Conservation (phyloP, 148 eudicot species). For the Beta vulgaris region DNA sequence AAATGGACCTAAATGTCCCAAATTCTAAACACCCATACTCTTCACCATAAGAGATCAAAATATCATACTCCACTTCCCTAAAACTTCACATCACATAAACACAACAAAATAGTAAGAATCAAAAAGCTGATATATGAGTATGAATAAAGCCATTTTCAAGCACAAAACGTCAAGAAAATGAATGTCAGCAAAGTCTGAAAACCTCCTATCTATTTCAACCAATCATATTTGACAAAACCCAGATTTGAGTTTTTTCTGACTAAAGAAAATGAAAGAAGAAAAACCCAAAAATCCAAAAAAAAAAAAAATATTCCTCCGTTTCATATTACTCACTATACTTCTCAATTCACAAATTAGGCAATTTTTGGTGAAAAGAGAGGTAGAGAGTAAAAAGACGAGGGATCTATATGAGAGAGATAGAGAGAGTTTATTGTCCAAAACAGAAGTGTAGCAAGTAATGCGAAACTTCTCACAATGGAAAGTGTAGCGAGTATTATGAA, state of each 20-base stretch:
- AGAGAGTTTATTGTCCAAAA: no score
- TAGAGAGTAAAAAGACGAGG: no score
- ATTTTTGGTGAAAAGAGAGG: no score
- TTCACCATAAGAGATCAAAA: not conserved
- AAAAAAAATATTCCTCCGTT: no score
- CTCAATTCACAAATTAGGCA: no score
- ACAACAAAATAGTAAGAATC: not conserved
- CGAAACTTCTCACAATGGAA: no score
- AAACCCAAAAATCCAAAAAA: not conserved
- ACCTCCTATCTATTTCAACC: conserved; percentile 19
- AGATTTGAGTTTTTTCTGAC: conserved; percentile 19
- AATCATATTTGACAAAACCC: conserved; percentile 19
- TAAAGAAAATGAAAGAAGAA: not conserved
- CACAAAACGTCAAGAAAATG: conserved; percentile 21
- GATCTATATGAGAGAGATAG: no score
- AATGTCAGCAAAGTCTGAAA: conserved; percentile 27
- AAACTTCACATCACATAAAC: not conserved
- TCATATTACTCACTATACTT: no score
- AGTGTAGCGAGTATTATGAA: no score
- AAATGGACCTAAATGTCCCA: not conserved
- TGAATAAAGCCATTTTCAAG: not conserved
- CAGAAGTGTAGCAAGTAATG: no score
- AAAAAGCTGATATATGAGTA: not conserved
- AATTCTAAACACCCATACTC: conserved; percentile 3
- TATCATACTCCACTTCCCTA: not conserved